Evolutionary conservation across 1,139 yeast genomes (phyloP).

Genomic region (Barnettozyma hawaiiensis): DNA sequence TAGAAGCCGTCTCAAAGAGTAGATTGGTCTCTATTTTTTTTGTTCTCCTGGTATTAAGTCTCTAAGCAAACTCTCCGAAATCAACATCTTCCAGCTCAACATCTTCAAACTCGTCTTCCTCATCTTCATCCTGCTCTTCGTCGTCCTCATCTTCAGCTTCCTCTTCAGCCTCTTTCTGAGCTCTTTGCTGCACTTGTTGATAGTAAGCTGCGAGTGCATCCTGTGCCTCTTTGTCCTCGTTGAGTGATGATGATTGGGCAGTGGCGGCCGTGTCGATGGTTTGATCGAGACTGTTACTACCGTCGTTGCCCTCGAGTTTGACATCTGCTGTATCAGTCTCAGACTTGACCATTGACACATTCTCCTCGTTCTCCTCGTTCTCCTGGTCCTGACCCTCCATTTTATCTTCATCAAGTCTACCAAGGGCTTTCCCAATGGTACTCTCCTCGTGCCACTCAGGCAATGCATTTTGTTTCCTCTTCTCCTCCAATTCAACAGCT

Average conservation of each 20-base stretch:
- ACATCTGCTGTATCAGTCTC: slow-evolving; percentile 8
- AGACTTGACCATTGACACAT: slow-evolving; percentile 19
- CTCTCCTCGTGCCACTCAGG: slow-evolving; percentile 95
- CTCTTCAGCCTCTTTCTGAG: slow-evolving; percentile 46
- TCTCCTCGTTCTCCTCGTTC: too few species aligned
- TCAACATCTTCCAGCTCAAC: slow-evolving; percentile 33
- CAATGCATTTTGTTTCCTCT: slow-evolving; percentile 85
- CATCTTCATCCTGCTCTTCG: slow-evolving; percentile 45
- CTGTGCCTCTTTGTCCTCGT: slow-evolving; percentile 59
- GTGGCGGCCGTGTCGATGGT: background rate
- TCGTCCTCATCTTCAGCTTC: slow-evolving; percentile 50
- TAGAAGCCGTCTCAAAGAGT: too few species aligned
- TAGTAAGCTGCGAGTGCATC: slow-evolving; percentile 78
- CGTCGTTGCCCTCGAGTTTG: slow-evolving; percentile 2
- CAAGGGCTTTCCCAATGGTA: slow-evolving; percentile 71
- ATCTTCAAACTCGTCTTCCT: slow-evolving; percentile 27
- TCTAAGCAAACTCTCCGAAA: slow-evolving; percentile 6
- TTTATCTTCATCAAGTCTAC: slow-evolving; percentile 47
- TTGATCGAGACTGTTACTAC: background rate
- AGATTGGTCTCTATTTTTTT: too few species aligned
- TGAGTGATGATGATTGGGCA: slow-evolving; percentile 8
- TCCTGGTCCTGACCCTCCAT: slow-evolving; percentile 40
- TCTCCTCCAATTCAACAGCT: slow-evolving; percentile 66
- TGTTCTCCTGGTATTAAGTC: too few species aligned
- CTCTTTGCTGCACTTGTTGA: slow-evolving; percentile 39